A percentile compares a stretch with the other conserved stretches of the same genome.
These are phyloP conservation scores for Erucastrum elatum DNA, from an alignment of 345 rosid species.

Conservation along the genomic window DNA sequence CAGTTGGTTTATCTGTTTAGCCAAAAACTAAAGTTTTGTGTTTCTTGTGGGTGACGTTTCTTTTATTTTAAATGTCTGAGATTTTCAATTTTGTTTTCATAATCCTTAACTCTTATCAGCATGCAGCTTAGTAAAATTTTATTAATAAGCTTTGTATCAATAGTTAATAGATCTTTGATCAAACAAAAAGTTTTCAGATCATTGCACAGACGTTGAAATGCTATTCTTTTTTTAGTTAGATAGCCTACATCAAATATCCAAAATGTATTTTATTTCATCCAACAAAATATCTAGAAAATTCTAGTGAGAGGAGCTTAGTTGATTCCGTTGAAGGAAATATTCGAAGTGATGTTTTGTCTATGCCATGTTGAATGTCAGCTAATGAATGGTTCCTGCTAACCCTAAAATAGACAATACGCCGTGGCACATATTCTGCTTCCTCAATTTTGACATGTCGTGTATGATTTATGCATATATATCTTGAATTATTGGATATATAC, in stretches of 20 bases:
- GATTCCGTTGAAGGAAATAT: conserved; percentile 29
- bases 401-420: conserved; percentile 32
- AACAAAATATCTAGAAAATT: conserved; percentile 27
- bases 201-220: background rate
- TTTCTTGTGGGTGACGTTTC: background rate
- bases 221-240: background rate
- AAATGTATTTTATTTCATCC: background rate
- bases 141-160: background rate
- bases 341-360: conserved; percentile 24
- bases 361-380: background rate
- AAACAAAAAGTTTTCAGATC: background rate
- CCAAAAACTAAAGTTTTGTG: background rate
- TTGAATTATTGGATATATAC: background rate
- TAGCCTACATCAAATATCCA: conserved; percentile 2
- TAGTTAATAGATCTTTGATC: background rate
- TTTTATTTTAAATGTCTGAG: background rate
- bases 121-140: background rate
- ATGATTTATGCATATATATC: background rate
- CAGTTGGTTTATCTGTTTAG: background rate
- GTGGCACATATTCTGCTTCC: conserved; percentile 36
- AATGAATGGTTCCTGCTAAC: conserved; percentile 28
- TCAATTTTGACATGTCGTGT: conserved; percentile 21
- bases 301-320: background rate
- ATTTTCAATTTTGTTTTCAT: background rate
- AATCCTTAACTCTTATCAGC: background rate